Base-by-base conservation (phyloP, 257 asterid species). In the Datura wrightii region DNA sequence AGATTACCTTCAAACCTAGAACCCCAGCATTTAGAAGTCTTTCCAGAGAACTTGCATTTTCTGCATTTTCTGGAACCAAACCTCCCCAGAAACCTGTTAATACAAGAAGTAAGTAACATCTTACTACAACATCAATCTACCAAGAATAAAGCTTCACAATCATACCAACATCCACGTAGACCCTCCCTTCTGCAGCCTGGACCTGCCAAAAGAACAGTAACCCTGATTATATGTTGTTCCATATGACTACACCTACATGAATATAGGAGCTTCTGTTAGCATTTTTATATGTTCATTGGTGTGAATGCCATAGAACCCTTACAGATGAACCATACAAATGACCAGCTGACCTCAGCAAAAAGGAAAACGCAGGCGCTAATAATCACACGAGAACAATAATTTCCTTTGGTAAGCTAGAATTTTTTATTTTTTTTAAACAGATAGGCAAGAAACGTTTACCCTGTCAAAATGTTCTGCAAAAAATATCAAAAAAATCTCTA, bases 71-170 rank as follows among this genome's bases (percentile, higher is more conserved):
- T 13, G 99, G 99, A 60, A 95, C 98, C 59, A 97, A 90, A 79
- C 99, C 99, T 86, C 99, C 99, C 99, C 99, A 96, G 80, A 96
- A 96, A 84, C 99, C 99, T 96, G 91, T 84, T 82, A 42, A 79
- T 54, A 76, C 52, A 78, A 78, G 63, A 69, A 72, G 18, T 18
- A 37, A 80, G 83, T 48, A 50, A 3, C 60, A 8, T 4, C 60
- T 13, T 34, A 48, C 19, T 48, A 19, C 58, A 74, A 24, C 59
- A 74, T 46, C 80, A 10, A 74, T 74, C 42, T 5, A 41, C 50
- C 79, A 72, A 66, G 19, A 44, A 44, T 24, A 66, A 52, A 83
- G 34, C 16, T 50, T 8, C 53, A 5, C 37, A 69, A 55, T 60
- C 97, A 76, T 94, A 96, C 99, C 99, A 84, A 97, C 98, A 74